Evolutionary conservation across 768 basidiomycete genomes (phyloP).

Genomic region (Phylloporus rhodoxanthus): DNA sequence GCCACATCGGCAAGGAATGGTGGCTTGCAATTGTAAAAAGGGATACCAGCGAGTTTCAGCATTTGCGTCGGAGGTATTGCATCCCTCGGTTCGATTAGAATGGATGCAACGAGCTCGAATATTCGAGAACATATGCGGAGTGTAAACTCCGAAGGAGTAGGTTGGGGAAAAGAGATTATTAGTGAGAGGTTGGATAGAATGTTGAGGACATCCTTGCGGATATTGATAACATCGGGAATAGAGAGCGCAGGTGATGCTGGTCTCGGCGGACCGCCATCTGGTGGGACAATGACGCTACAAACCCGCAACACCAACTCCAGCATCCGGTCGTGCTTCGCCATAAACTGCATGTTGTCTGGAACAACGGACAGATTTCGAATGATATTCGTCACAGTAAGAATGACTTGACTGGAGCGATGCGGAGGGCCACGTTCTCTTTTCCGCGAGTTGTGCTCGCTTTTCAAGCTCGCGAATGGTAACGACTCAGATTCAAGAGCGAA

Average conservation of each 20-base stretch:
- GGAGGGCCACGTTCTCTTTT: constrained; percentile 48
- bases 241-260: constrained; percentile 58
- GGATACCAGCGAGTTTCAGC: constrained; percentile 47
- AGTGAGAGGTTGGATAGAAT: constrained; percentile 59
- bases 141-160: constrained; percentile 36
- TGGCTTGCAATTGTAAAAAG: constrained; percentile 43
- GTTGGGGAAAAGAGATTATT: constrained; percentile 43
- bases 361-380: constrained; percentile 81
- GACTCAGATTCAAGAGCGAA: constrained; percentile 51
- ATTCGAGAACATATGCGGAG: constrained; percentile 49
- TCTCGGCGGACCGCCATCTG: constrained; percentile 29
- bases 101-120: constrained; percentile 67
- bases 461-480: constrained; percentile 55
- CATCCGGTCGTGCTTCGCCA: constrained; percentile 60
- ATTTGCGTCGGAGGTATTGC: constrained; percentile 55
- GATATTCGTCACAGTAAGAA: constrained; percentile 70
- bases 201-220: constrained; percentile 74
- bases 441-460: constrained; percentile 41
- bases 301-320: constrained; percentile 64
- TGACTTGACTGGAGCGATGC: constrained; percentile 57
- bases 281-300: constrained; percentile 43
- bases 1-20: constrained; percentile 65
- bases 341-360: constrained; percentile 60
- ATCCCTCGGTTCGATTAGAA: constrained; percentile 66
- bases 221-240: constrained; percentile 59